Conservation (phyloP, 2,329 filamentous ascomycete species). For the Beauveria pseudobassiana region DNA sequence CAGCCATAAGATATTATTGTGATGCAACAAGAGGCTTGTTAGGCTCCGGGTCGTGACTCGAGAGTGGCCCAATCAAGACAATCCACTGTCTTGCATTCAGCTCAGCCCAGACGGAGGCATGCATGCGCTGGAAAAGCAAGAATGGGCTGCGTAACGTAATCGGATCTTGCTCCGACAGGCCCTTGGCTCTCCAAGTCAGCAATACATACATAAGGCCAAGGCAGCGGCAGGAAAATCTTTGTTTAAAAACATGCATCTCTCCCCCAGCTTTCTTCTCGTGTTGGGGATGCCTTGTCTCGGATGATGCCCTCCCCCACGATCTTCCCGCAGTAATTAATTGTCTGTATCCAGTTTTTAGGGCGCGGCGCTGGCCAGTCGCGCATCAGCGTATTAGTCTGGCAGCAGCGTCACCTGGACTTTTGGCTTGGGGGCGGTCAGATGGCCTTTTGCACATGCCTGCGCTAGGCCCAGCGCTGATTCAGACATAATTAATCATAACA, state of each 20-base stretch:
- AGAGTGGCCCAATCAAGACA: neutral
- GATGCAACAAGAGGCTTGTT: neutral
- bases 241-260: neutral
- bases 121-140: neutral
- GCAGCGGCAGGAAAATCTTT: too few relatives aligned
- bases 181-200: too few relatives aligned
- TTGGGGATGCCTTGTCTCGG: neutral
- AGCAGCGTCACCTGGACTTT: too few relatives aligned
- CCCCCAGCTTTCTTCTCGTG: neutral
- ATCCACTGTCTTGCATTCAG: slow-evolving; percentile 2
- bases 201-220: too few relatives aligned
- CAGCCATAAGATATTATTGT: neutral
- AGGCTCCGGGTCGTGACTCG: neutral
- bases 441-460: too few relatives aligned
- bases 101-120: neutral
- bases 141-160: neutral
- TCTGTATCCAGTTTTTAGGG: too few relatives aligned
- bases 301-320: neutral
- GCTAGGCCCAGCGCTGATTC: too few relatives aligned
- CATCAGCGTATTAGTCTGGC: slow-evolving; percentile 7
- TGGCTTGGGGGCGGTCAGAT: too few relatives aligned
- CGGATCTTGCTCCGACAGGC: neutral
- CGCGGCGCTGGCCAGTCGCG: neutral
- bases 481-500: too few relatives aligned
- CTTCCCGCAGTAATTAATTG: neutral